Percentiles rank a stretch among this genome's conserved stretches.
Evolutionary conservation across 2,329 filamentous ascomycete genomes (phyloP).

Genomic region (Alternaria conjuncta): DNA sequence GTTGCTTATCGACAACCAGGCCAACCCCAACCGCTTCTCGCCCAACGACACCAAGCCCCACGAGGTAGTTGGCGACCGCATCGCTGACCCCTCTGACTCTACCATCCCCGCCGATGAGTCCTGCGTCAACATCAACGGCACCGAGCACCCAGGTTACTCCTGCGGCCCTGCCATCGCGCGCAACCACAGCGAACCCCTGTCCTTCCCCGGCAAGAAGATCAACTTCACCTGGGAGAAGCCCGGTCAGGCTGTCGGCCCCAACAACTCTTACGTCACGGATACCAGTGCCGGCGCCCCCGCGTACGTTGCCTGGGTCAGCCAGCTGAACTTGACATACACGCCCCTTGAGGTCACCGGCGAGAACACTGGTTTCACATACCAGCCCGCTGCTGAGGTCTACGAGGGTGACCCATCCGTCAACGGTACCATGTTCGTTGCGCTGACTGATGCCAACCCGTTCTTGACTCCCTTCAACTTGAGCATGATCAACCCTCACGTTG

Average conservation of each 20-base stretch:
- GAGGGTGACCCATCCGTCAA: slow-evolving; percentile 73
- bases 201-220: slow-evolving; percentile 75
- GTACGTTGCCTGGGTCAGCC: slow-evolving; percentile 78
- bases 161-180: slow-evolving; percentile 70
- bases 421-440: slow-evolving; percentile 77
- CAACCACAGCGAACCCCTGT: slow-evolving; percentile 74
- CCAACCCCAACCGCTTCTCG: slow-evolving; percentile 73
- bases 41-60: slow-evolving; percentile 66
- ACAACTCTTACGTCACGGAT: slow-evolving; percentile 79
- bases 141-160: slow-evolving; percentile 60
- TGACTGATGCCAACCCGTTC: slow-evolving; percentile 72
- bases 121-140: slow-evolving; percentile 64
- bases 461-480: slow-evolving; percentile 79
- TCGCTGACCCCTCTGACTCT: slow-evolving; percentile 61
- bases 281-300: slow-evolving; percentile 63
- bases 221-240: slow-evolving; percentile 75
- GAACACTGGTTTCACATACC: slow-evolving; percentile 69
- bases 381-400: slow-evolving; percentile 74
- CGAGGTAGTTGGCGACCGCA: slow-evolving; percentile 68
- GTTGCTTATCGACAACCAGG: slow-evolving; percentile 74
- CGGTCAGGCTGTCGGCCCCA: slow-evolving; percentile 73
- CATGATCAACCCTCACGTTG: slow-evolving; percentile 77
- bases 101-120: slow-evolving; percentile 55
- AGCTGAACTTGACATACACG: slow-evolving; percentile 66
- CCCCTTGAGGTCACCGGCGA: slow-evolving; percentile 68